Base-by-base conservation (phyloP, 352 stramenopile genomes). In the Phytophthora citricola region DNA sequence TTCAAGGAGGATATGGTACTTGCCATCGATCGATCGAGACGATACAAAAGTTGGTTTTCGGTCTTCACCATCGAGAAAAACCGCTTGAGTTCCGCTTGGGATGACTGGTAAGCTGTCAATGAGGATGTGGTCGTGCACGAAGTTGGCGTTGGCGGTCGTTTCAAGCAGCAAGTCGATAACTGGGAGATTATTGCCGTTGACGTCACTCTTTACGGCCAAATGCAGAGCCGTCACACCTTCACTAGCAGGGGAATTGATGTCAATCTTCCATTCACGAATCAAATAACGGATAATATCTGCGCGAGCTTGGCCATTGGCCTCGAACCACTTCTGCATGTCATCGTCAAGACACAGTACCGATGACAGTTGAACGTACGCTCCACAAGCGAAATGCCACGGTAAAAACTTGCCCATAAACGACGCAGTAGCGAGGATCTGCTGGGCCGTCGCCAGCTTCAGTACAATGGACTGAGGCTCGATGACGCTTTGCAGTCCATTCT, bases 341-440 rank as follows among this genome's bases (percentile, higher is more conserved):
- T 90, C 75, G 9, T 86, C 69, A 0, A 91, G 75, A 44, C 71
- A 86, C 24, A 90, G 40, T 0, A 56, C 77, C 3, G 60, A 22
- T 1, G 65, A 70, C 0, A 83, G 65, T 12, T 89, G 68, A 6
- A 66, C 60, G 59, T 73, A 76, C 0, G 70, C 86, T 15, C 86
- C 86, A 55, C 86, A 92, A 0, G 84, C 61, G 52, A 92, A 81
- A 34, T 92, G 82, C 68, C 79, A 88, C 4, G 86, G 82, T 15
- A 89, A 47, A 22, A 89, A 78, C 0, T 73, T 66, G 24, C 71
- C 78, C 9, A 41, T 10, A 24, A 72, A 74, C 2, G 73, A 81
- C 1, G 55, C 20, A 1, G 61, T 74, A 1, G 49, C 46, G 1
- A 90, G 47, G 1, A 92, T 56, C 17, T 87, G 46, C 2, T 76